Percentiles rank a stretch among this genome's conserved stretches.
Evolutionary conservation across 768 basidiomycete species (phyloP).

Genomic region (Mycena maculata): DNA sequence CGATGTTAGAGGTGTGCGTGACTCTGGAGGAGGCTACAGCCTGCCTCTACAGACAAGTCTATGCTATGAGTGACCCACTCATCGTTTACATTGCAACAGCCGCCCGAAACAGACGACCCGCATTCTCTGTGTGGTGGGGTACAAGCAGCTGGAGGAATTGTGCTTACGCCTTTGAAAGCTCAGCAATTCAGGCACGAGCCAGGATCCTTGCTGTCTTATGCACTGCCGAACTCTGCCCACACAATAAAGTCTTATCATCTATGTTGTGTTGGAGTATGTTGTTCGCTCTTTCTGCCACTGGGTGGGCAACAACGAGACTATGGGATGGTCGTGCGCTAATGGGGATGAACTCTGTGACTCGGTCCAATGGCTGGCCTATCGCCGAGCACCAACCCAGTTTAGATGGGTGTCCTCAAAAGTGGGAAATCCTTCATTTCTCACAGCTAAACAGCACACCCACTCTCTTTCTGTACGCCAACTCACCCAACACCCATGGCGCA

Average conservation of each 20-base stretch:
- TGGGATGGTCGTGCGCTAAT: constrained; percentile 2
- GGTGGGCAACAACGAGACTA: background rate
- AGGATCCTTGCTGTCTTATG: background rate
- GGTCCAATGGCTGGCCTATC: background rate
- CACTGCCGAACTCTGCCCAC: background rate
- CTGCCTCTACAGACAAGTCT: background rate
- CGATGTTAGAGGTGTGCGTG: background rate
- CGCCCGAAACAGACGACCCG: background rate
- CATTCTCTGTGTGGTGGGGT: background rate
- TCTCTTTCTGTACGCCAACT: background rate
- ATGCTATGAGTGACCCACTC: background rate
- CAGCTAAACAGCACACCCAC: background rate
- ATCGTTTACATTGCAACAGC: background rate
- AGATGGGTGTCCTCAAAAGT: background rate
- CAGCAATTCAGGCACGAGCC: background rate
- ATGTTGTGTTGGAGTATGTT: background rate
- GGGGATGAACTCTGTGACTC: background rate
- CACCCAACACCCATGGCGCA: too few species aligned
- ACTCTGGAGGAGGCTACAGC: background rate
- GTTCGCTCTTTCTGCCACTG: constrained; percentile 11
- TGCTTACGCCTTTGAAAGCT: too few species aligned
- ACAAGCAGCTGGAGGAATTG: background rate
- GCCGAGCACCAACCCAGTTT: background rate
- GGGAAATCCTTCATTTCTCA: background rate
- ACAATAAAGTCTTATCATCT: background rate